Conservation (phyloP, 306 rosid genomes). For the Fragaria vesca region DNA sequence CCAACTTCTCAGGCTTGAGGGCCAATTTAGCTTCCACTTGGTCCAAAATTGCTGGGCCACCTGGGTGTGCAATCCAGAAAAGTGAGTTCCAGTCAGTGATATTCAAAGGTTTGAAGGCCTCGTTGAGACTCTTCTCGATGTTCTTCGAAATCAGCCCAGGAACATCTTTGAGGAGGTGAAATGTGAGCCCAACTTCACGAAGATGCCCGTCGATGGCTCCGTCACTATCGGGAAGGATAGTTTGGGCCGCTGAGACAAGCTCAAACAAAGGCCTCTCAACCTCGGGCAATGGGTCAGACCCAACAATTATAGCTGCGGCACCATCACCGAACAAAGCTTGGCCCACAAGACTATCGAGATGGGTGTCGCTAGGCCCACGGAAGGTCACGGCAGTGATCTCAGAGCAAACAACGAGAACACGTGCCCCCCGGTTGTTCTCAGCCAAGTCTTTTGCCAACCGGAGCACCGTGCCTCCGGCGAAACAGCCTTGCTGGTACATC, state of each 20-base stretch:
- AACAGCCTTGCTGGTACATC: conserved; percentile 74
- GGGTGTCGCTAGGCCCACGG: conserved; percentile 50
- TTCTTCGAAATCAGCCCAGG: conserved; percentile 53
- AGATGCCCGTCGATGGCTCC: conserved; percentile 63
- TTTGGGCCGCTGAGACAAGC: conserved; percentile 55
- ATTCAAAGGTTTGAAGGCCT: conserved; percentile 51
- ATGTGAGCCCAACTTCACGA: conserved; percentile 63
- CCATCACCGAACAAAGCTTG: conserved; percentile 61
- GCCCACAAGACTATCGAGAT: conserved; percentile 60
- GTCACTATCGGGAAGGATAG: conserved; percentile 62
- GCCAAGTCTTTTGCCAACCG: conserved; percentile 58
- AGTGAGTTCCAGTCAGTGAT: conserved; percentile 55
- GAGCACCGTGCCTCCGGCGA: conserved; percentile 57
- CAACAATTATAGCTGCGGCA: conserved; percentile 50
- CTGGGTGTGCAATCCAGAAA: conserved; percentile 64
- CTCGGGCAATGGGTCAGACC: conserved; percentile 49
- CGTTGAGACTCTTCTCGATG: conserved; percentile 40
- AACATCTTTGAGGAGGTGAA: conserved; percentile 58
- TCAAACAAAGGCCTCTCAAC: conserved; percentile 57
- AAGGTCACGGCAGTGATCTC: conserved; percentile 55
- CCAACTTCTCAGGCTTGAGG: conserved; percentile 44
- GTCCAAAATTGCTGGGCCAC: conserved; percentile 56
- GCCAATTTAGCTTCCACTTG: conserved; percentile 42
- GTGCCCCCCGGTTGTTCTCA: conserved; percentile 54
- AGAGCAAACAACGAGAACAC: conserved; percentile 56